Conservation (phyloP, 169 alveolate species). For the Eimeria necatrix region DNA sequence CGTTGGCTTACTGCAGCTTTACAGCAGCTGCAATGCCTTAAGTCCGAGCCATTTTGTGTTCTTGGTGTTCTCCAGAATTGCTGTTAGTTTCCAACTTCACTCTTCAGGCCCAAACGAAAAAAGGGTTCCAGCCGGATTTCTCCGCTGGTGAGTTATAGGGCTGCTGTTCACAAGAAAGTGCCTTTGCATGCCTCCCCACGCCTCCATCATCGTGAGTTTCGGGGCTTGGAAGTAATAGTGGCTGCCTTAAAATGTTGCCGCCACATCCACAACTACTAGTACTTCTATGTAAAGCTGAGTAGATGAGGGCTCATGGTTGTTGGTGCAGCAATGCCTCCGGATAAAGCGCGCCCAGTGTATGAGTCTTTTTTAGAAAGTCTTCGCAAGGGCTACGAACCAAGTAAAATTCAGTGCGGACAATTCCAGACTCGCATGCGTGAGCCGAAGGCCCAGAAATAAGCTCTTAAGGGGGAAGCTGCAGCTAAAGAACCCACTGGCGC, state of each 20-base stretch:
- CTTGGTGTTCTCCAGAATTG: neutral
- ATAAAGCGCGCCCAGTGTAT: conserved; percentile 41
- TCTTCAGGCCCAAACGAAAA: conserved; percentile 54
- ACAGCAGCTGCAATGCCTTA: too few relatives aligned
- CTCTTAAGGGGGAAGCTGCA: neutral
- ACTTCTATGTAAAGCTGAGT: too few relatives aligned
- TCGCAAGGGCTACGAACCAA: neutral
- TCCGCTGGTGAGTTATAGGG: conserved; percentile 11
- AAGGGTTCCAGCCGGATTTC: conserved; percentile 62
- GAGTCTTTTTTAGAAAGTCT: conserved; percentile 33
- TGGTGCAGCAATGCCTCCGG: conserved; percentile 65
- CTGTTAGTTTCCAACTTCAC: conserved; percentile 59
- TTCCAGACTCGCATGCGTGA: conserved; percentile 70
- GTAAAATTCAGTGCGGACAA: conserved; percentile 45
- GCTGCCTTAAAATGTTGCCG: neutral
- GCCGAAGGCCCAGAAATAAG: neutral
- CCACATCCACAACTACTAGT: too few relatives aligned
- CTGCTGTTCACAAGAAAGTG: neutral
- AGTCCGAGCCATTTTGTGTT: too few relatives aligned
- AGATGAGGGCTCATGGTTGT: neutral
- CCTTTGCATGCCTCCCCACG: neutral
- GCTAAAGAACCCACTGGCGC: neutral
- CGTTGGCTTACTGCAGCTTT: too few relatives aligned
- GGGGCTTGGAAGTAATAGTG: neutral
- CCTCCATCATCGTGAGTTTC: neutral